Percentiles rank a stretch among this genome's conserved stretches.
These are phyloP conservation scores for Handroanthus guayacan DNA, from an alignment of 257 asterid species.

Conservation along the genomic window DNA sequence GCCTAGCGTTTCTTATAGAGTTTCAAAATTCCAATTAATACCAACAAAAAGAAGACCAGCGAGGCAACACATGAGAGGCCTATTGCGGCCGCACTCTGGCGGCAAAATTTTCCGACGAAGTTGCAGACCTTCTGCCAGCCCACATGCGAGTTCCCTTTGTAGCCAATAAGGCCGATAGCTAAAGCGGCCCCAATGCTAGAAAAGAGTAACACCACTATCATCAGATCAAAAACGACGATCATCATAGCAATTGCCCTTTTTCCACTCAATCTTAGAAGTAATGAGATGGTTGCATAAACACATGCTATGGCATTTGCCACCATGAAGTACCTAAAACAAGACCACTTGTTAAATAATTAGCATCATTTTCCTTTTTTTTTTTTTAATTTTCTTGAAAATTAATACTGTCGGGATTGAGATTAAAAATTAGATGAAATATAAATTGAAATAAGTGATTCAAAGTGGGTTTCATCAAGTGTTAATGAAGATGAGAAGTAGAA, in stretches of 20 bases:
- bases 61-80: slow-evolving; percentile 27
- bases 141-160: slow-evolving; percentile 55
- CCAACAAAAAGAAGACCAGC: slow-evolving; percentile 1
- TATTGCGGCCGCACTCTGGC: slow-evolving; percentile 26
- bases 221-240: slow-evolving; percentile 45
- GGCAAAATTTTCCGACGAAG: slow-evolving; percentile 34
- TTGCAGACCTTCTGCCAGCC: slow-evolving; percentile 61
- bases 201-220: slow-evolving; percentile 56
- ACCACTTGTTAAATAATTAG: not conserved
- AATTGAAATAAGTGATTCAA: too few species aligned
- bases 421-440: too few species aligned
- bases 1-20: not conserved
- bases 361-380: not conserved
- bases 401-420: too few species aligned
- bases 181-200: slow-evolving; percentile 54
- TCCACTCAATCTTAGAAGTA: slow-evolving; percentile 40
- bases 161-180: slow-evolving; percentile 54
- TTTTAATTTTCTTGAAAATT: too few species aligned
- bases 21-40: not conserved
- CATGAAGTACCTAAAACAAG: slow-evolving; percentile 48
- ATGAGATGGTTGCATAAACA: slow-evolving; percentile 51
- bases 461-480: too few species aligned
- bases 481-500: too few species aligned
- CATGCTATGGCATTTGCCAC: slow-evolving; percentile 61
- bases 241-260: slow-evolving; percentile 7